A percentile compares a stretch with the other conserved stretches of the same genome.
These are phyloP conservation scores for Cichorium intybus DNA, from an alignment of 140 eudicot species.

Conservation along the genomic window DNA sequence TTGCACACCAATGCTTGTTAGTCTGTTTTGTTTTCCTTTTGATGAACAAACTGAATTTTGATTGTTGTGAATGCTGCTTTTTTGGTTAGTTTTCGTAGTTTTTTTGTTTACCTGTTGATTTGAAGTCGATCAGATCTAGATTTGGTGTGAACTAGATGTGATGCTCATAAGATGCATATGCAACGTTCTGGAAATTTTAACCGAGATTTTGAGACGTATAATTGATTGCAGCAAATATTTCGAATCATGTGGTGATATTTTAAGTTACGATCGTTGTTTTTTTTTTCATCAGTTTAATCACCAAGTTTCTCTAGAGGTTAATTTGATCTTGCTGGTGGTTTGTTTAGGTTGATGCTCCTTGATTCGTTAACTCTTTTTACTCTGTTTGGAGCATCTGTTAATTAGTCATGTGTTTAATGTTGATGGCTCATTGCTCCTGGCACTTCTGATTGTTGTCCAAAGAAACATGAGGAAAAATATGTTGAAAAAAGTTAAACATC, in stretches of 20 bases:
- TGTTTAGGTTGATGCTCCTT: neutral
- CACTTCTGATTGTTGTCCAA: neutral
- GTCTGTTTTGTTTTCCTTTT: neutral
- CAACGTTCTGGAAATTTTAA: neutral
- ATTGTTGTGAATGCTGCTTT: slow-evolving; percentile 6
- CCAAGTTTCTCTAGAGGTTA: neutral
- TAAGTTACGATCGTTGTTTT: too few relatives aligned
- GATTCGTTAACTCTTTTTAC: neutral
- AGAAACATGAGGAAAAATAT: neutral
- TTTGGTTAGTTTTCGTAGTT: neutral
- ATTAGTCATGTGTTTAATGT: neutral
- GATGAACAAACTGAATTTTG: neutral
- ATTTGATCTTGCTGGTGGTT: neutral
- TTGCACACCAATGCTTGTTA: slow-evolving; percentile 28
- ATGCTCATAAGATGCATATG: neutral
- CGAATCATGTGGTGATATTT: neutral
- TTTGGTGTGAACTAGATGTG: slow-evolving; percentile 4
- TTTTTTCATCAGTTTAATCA: too few relatives aligned
- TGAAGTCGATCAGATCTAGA: slow-evolving; percentile 10
- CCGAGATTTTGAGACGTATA: neutral
- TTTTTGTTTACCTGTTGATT: neutral
- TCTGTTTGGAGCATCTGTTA: too few relatives aligned
- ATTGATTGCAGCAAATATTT: neutral
- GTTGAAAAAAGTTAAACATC: neutral
- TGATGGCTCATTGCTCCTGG: neutral